Percentiles rank a stretch among this genome's conserved stretches.
These are phyloP conservation scores for Microcyclosporella mali DNA, from an alignment of 2,329 filamentous ascomycete species.

Conservation along the genomic window DNA sequence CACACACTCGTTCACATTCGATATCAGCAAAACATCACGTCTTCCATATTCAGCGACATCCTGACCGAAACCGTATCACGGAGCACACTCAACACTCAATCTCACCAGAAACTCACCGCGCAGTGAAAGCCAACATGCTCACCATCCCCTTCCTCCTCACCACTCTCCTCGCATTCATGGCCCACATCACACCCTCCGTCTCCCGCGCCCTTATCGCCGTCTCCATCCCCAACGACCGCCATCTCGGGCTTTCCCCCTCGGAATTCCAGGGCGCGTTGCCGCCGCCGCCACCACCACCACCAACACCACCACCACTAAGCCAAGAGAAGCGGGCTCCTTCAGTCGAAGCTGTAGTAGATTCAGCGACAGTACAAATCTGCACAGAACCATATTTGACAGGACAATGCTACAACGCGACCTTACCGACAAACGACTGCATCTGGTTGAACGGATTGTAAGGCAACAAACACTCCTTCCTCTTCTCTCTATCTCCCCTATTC, in stretches of 20 bases:
- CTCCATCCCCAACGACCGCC: not conserved
- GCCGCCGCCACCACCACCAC: not conserved
- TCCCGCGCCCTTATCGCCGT: not conserved
- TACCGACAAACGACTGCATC: conserved; percentile 23
- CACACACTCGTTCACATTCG: not conserved
- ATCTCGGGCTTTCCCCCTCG: not conserved
- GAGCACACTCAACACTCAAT: too few species aligned
- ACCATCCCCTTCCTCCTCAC: not conserved
- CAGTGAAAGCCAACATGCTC: not conserved
- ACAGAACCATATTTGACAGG: conserved; percentile 24
- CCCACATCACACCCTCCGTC: not conserved
- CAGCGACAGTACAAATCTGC: conserved; percentile 29
- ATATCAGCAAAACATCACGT: not conserved
- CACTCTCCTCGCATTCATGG: not conserved
- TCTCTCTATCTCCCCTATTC: too few species aligned
- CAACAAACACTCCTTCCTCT: too few species aligned
- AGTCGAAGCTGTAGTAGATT: too few species aligned
- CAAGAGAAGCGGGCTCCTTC: not conserved
- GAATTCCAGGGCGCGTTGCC: conserved; percentile 2
- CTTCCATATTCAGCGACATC: not conserved
- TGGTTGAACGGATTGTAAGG: conserved; percentile 26
- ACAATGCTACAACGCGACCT: conserved; percentile 18
- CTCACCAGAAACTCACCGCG: too few species aligned
- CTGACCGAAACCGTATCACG: too few species aligned
- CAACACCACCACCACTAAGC: conserved; percentile 8